Conservation (phyloP, 306 rosid species). For the Trichosanthes truncata region DNA sequence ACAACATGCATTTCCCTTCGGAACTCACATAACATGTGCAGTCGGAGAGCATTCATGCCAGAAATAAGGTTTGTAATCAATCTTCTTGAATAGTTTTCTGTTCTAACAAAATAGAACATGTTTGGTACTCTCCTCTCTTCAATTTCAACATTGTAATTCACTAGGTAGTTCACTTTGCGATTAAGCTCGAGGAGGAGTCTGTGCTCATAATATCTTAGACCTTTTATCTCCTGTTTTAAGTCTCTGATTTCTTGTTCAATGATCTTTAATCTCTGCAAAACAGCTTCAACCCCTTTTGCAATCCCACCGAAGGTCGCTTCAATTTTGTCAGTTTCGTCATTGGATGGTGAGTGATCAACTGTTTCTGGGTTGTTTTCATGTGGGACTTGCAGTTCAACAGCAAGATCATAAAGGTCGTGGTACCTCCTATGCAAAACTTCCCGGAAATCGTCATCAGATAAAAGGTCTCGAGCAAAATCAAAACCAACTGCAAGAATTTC, state of each 20-base stretch:
- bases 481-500: conserved; percentile 54
- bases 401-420: conserved; percentile 71
- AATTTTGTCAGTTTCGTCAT: conserved; percentile 41
- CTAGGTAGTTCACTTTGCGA: conserved; percentile 66
- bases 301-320: conserved; percentile 79
- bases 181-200: conserved; percentile 77
- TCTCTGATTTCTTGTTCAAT: conserved; percentile 94
- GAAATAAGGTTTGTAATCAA: conserved; percentile 66
- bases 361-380: conserved; percentile 48
- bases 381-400: conserved; percentile 82
- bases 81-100: conserved; percentile 86
- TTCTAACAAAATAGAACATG: conserved; percentile 71
- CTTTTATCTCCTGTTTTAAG: conserved; percentile 92
- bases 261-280: conserved; percentile 78
- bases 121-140: conserved; percentile 96
- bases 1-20: conserved; percentile 88
- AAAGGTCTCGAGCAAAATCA: conserved; percentile 76
- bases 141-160: conserved; percentile 68
- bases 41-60: conserved; percentile 80
- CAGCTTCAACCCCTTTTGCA: conserved; percentile 93
- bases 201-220: conserved; percentile 84
- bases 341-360: conserved; percentile 35
- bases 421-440: conserved; percentile 84
- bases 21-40: conserved; percentile 85
- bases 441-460: conserved; percentile 81